Evolutionary conservation across 208 protist species (phyloP).

Genomic region (Wallacemonas sp.): DNA sequence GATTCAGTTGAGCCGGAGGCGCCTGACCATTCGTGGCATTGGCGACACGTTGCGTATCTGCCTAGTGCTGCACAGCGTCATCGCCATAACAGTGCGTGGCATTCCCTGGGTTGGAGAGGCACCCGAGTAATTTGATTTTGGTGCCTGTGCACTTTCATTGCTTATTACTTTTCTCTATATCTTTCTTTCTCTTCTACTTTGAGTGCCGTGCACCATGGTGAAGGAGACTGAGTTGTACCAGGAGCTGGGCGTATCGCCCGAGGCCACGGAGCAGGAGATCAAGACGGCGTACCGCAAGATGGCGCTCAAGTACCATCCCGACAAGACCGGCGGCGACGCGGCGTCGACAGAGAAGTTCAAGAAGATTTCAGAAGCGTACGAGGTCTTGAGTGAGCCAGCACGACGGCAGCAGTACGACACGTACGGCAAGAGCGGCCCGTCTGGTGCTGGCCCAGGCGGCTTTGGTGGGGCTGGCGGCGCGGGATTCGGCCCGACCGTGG

Average conservation of each 20-base stretch:
- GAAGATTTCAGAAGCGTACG: slow-evolving; percentile 93
- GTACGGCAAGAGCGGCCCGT: slow-evolving; percentile 59
- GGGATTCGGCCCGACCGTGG: slow-evolving; percentile 79
- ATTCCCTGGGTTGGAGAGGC: too few relatives aligned
- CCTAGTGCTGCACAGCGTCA: too few relatives aligned
- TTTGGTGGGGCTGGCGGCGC: slow-evolving; percentile 70
- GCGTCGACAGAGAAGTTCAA: slow-evolving; percentile 76
- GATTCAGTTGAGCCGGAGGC: too few relatives aligned
- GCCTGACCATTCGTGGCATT: too few relatives aligned
- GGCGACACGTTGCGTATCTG: too few relatives aligned
- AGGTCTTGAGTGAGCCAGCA: slow-evolving; percentile 91
- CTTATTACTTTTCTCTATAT: slow-evolving; percentile 12
- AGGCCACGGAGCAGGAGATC: slow-evolving; percentile 75
- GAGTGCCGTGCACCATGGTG: slow-evolving; percentile 41
- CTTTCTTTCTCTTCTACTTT: neutral
- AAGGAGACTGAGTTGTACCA: slow-evolving; percentile 86
- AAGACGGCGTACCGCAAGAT: slow-evolving; percentile 86
- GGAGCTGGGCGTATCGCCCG: slow-evolving; percentile 62
- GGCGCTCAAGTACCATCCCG: slow-evolving; percentile 89
- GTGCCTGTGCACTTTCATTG: too few relatives aligned
- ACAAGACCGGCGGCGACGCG: slow-evolving; percentile 84
- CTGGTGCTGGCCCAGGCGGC: slow-evolving; percentile 41
- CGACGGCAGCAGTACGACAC: slow-evolving; percentile 94
- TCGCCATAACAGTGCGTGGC: too few relatives aligned
- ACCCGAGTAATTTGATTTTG: too few relatives aligned